Percentiles rank a stretch among this genome's conserved stretches.
Conservation (phyloP, 805 yeast genomes). For the Lachancea lanzarotensis region DNA sequence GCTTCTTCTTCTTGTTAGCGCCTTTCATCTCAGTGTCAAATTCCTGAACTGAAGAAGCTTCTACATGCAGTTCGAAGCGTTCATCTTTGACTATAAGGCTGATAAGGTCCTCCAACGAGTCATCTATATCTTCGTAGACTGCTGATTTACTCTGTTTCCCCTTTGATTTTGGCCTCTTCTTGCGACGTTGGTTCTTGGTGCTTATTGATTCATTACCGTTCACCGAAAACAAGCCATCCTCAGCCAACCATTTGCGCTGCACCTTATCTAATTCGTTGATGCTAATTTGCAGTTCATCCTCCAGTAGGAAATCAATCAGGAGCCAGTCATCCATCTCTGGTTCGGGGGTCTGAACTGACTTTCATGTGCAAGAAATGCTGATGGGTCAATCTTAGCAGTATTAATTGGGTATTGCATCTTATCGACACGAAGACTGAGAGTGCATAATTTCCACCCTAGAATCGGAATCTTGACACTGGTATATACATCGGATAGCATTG, state of each 20-base stretch:
- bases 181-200: background rate
- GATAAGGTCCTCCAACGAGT: slow-evolving; percentile 3
- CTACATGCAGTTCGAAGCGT: background rate
- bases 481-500: no score
- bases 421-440: no score
- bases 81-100: slow-evolving; percentile 2
- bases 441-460: no score
- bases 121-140: background rate
- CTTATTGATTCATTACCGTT: background rate
- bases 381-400: no score
- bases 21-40: background rate
- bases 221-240: background rate
- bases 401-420: no score
- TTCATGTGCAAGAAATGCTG: no score
- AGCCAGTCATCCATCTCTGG: slow-evolving; percentile 4
- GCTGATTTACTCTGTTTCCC: background rate
- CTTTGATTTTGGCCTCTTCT: background rate
- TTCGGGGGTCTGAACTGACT: background rate
- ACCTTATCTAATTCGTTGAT: background rate
- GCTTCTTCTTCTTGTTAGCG: slow-evolving; percentile 1
- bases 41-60: background rate
- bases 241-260: slow-evolving; percentile 1
- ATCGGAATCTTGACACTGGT: no score
- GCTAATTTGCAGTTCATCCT: background rate
- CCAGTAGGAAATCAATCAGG: slow-evolving; percentile 6